phyloP scores from a whole-genome alignment of 164 flowering plant genomes.

The Vitis rupestris region DNA sequence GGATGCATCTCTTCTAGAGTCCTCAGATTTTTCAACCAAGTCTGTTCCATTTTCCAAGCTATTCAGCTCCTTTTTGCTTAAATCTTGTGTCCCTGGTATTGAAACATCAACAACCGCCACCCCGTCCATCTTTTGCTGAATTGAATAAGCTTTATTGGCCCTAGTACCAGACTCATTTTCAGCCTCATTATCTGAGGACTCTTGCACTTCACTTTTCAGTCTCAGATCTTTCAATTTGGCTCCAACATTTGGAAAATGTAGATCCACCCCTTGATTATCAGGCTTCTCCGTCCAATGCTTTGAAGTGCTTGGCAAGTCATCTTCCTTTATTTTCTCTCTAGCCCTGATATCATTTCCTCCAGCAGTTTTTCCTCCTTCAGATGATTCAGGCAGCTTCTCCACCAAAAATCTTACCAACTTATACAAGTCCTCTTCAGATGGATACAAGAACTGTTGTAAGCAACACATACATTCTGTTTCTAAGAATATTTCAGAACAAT shows the following conservation, averaged over 20 bases:
- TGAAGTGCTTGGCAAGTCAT: conserved; percentile 4
- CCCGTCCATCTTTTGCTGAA: conserved; percentile 9
- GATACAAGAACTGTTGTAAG: conserved; percentile 85
- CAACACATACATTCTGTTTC: conserved; percentile 61
- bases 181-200: conserved; percentile 8
- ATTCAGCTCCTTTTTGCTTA: conserved; percentile 6
- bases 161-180: conserved; percentile 4
- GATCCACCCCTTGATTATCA: conserved; percentile 20
- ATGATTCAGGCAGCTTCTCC: conserved; percentile 52
- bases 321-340: conserved; percentile 12
- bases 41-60: conserved; percentile 2
- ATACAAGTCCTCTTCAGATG: conserved; percentile 75
- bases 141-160: conserved; percentile 1
- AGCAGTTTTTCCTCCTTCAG: conserved; percentile 24
- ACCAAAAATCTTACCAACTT: conserved; percentile 74
- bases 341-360: conserved; percentile 7
- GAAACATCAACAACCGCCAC: conserved; percentile 7
- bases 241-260: conserved; percentile 18
- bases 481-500: conserved; percentile 40
- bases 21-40: conserved; percentile 1
- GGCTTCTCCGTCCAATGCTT: conserved; percentile 6
- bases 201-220: conserved; percentile 20
- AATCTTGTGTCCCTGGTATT: conserved; percentile 1
- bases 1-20: conserved; percentile 7
- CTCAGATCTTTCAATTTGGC: conserved; percentile 27